Percentiles rank a stretch among this genome's conserved stretches.
Conservation (phyloP, 1,284 basidiomycete species). For the Violaceomyces palustris region DNA sequence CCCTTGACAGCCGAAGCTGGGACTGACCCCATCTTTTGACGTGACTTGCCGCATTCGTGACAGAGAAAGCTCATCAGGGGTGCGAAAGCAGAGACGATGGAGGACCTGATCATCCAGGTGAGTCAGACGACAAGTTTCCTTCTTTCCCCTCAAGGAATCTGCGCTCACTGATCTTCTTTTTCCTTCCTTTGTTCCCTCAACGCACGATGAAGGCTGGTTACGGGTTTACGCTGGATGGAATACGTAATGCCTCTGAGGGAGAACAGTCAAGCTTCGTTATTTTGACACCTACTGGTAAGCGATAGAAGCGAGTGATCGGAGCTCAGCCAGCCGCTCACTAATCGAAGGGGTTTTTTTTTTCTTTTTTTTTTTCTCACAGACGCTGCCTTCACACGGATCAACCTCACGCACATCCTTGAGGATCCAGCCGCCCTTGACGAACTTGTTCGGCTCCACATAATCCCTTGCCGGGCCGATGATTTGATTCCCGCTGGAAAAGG, state of each 20-base stretch:
- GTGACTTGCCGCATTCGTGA: neutral
- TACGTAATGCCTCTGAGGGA: slow-evolving; percentile 42
- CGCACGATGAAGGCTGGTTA: slow-evolving; percentile 54
- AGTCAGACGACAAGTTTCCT: slow-evolving; percentile 56
- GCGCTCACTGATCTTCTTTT: slow-evolving; percentile 28
- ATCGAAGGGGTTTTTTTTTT: slow-evolving; percentile 53
- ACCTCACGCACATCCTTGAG: slow-evolving; percentile 70
- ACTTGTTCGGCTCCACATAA: slow-evolving; percentile 83
- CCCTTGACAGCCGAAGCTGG: too few species aligned
- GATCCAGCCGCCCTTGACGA: slow-evolving; percentile 58
- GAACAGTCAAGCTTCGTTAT: neutral
- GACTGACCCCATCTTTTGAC: too few species aligned
- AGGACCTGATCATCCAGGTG: slow-evolving; percentile 71
- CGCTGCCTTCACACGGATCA: slow-evolving; percentile 81
- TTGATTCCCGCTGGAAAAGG: slow-evolving; percentile 14
- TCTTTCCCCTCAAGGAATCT: slow-evolving; percentile 63
- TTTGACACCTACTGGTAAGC: slow-evolving; percentile 2
- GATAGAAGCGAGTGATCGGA: slow-evolving; percentile 5
- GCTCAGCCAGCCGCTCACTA: slow-evolving; percentile 1
- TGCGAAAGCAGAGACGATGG: slow-evolving; percentile 74
- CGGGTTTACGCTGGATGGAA: slow-evolving; percentile 83
- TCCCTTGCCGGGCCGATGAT: slow-evolving; percentile 56
- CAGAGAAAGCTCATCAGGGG: slow-evolving; percentile 72
- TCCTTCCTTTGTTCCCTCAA: neutral
- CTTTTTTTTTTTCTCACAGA: slow-evolving; percentile 86